These are phyloP conservation scores for Coniochaeta sp. DNA, from an alignment of 2,329 filamentous ascomycete species.

Conservation along the genomic window DNA sequence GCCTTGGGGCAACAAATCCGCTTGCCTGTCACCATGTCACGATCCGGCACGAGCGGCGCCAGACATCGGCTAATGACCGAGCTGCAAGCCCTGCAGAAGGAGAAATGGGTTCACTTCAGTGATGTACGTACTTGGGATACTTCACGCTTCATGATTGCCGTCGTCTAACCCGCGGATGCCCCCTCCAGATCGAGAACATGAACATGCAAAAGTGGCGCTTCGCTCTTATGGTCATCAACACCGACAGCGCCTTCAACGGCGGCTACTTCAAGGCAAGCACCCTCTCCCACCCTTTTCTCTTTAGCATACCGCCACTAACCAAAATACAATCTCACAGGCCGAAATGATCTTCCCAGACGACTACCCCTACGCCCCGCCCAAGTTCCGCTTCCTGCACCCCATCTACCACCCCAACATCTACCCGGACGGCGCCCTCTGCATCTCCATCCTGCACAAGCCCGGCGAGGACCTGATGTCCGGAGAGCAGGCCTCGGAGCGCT, in stretches of 20 bases:
- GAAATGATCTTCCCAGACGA: conserved; percentile 82
- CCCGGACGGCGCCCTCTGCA: conserved; percentile 82
- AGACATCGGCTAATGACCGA: conserved; percentile 87
- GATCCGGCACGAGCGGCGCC: conserved; percentile 31
- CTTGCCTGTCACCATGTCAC: background rate
- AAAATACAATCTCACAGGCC: conserved; percentile 40
- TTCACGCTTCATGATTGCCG: background rate
- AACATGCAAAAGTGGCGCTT: conserved; percentile 85
- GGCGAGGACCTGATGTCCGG: conserved; percentile 92
- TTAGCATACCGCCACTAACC: background rate
- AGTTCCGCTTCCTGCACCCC: conserved; percentile 73
- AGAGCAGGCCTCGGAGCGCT: conserved; percentile 82
- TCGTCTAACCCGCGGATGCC: background rate
- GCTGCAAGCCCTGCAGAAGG: conserved; percentile 71
- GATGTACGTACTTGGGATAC: conserved; percentile 53
- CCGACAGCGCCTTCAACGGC: conserved; percentile 84
- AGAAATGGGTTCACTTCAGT: conserved; percentile 82
- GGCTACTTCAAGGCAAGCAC: conserved; percentile 70
- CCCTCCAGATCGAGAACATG: conserved; percentile 36
- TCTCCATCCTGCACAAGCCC: conserved; percentile 89
- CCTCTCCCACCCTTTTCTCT: background rate
- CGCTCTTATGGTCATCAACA: conserved; percentile 86
- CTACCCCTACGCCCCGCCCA: conserved; percentile 84
- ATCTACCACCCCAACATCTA: conserved; percentile 95
- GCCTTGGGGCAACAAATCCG: background rate